phyloP scores from a whole-genome alignment of 2,329 filamentous ascomycete genomes.

The Fonsecaea monophora region DNA sequence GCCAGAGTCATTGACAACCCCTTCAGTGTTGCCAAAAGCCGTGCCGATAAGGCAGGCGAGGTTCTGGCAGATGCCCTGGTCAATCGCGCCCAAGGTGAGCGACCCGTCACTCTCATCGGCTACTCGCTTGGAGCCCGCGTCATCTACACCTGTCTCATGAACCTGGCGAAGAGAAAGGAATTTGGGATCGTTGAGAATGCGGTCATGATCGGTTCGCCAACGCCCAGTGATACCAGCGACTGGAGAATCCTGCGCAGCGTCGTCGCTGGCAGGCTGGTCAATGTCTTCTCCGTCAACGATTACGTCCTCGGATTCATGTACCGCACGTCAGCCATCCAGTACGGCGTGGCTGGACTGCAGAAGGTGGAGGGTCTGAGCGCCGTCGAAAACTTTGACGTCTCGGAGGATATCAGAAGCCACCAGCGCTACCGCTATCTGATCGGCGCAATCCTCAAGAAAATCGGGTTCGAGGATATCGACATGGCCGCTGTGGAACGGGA shows the following conservation, averaged over 20 bases:
- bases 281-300: slow-evolving; percentile 87
- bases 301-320: slow-evolving; percentile 88
- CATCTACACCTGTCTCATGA: slow-evolving; percentile 81
- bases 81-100: slow-evolving; percentile 80
- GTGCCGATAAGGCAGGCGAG: slow-evolving; percentile 79
- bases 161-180: slow-evolving; percentile 75
- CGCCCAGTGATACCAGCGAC: slow-evolving; percentile 72
- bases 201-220: slow-evolving; percentile 80
- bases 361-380: slow-evolving; percentile 62
- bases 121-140: slow-evolving; percentile 82
- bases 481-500: slow-evolving; percentile 53
- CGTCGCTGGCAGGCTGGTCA: slow-evolving; percentile 81
- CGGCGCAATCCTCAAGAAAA: slow-evolving; percentile 69
- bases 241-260: slow-evolving; percentile 81
- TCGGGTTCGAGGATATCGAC: slow-evolving; percentile 73
- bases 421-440: slow-evolving; percentile 72
- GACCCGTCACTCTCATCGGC: slow-evolving; percentile 79
- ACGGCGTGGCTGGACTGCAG: slow-evolving; percentile 84
- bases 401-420: slow-evolving; percentile 71
- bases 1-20: slow-evolving; percentile 79
- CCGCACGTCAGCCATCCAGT: slow-evolving; percentile 79
- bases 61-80: slow-evolving; percentile 83
- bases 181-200: slow-evolving; percentile 86
- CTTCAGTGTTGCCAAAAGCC: slow-evolving; percentile 75
- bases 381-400: slow-evolving; percentile 71